Evolutionary conservation across 345 rosid genomes (phyloP), one percentile per base, ranked within the genome.

Genomic region (Balakata baccata): DNA sequence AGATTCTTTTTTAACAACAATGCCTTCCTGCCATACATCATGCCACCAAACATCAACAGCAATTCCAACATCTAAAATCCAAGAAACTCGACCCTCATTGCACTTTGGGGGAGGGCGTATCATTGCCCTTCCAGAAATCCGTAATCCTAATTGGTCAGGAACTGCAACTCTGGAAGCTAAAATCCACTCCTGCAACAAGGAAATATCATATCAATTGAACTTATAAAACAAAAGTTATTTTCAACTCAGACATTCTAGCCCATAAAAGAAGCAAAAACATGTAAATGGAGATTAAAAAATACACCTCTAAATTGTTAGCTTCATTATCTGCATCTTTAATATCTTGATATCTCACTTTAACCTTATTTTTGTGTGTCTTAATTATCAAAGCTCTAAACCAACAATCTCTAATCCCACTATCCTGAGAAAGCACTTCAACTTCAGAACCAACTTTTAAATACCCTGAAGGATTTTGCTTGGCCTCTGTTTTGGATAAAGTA

Each of bases 1-100:
- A 29, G 86, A 80, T 53, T 81, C 85, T 77, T 87, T 81, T 66
- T 67, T 74, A 78, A 82, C 59, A 56, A 88, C 90, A 12, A 90
- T 86, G 69, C 98, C 98, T 83, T 92, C 98, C 89, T 93, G 88
- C 97, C 97, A 93, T 13, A 89, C 94, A 74, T 87, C 89, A 80
- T 84, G 83, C 90, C 92, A 79, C 97, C 96, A 90, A 18, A 74
- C 95, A 77, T 93, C 98, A 75, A 93, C 92, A 75, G 87, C 71
- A 61, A 83, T 71, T 53, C 95, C 98, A 81, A 84, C 82, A 61
- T 71, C 83, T 73, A 85, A 45, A 4, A 53, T 64, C 45, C 69
- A 73, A 23, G 73, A 62, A 51, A 62, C 73, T 23, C 47, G 76
- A 68, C 69, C 83, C 62, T 74, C 49, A 12, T 52, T 29, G 16